Evolutionary conservation across 768 basidiomycete genomes (phyloP).

Genomic region (Leccinum aurantiacum): DNA sequence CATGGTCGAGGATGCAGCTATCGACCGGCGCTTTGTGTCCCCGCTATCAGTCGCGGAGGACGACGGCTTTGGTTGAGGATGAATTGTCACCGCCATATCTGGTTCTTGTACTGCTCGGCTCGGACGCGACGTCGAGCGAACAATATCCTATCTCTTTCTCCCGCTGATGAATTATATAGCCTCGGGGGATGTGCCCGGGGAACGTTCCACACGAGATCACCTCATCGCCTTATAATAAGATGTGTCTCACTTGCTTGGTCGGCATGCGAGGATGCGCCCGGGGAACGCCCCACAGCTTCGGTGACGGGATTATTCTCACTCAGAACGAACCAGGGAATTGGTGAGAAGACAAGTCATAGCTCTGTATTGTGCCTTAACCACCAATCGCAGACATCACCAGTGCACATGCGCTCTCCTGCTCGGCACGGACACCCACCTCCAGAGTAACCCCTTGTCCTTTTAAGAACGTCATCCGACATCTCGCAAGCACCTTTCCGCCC

Average conservation of each 20-base stretch:
- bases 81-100: constrained; percentile 17
- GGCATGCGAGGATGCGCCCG: background rate
- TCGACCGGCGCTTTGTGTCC: constrained; percentile 17
- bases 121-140: background rate
- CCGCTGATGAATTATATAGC: background rate
- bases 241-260: background rate
- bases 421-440: constrained; percentile 88
- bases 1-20: constrained; percentile 32
- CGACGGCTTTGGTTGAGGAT: constrained; percentile 2
- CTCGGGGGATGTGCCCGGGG: background rate
- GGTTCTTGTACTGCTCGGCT: background rate
- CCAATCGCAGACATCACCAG: constrained; percentile 90
- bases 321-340: background rate
- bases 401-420: constrained; percentile 81
- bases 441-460: constrained; percentile 89
- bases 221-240: background rate
- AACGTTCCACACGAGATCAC: constrained; percentile 6
- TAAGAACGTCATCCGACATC: constrained; percentile 94
- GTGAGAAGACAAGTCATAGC: constrained; percentile 7
- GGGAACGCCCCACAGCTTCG: background rate
- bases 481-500: constrained; percentile 92
- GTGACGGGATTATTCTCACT: background rate
- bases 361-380: constrained; percentile 39
- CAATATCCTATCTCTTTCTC: constrained; percentile 8
- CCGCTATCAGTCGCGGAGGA: constrained; percentile 8